Percentiles rank a stretch among this genome's conserved stretches.
Conservation (phyloP, 768 basidiomycete species). For the Agrocybe pediades region DNA sequence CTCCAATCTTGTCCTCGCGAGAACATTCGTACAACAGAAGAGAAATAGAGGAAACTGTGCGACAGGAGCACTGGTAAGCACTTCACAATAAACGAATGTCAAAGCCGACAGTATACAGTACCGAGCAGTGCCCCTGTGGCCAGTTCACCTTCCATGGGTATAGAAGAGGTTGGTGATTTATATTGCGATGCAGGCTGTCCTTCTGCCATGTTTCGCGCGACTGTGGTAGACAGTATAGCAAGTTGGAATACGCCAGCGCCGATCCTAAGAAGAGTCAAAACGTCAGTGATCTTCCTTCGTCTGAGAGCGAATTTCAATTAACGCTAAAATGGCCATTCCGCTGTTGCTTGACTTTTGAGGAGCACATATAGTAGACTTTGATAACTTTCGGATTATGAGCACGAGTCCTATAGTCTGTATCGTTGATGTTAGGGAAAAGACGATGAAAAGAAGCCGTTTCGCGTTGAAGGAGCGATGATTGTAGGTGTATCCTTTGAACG, state of each 20-base stretch:
- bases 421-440: not conserved
- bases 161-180: no score
- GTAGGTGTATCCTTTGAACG: no score
- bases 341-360: not conserved
- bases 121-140: no score
- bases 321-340: not conserved
- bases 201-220: no score
- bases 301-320: not conserved
- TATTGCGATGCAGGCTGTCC: no score
- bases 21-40: not conserved
- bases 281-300: not conserved
- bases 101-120: not conserved
- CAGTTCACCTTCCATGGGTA: no score
- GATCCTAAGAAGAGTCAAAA: not conserved
- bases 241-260: no score
- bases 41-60: not conserved
- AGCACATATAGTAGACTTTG: not conserved
- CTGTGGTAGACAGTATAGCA: no score
- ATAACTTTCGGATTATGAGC: not conserved
- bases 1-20: not conserved
- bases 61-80: no score
- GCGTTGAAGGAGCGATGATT: no score
- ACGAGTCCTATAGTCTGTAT: not conserved
- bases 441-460: not conserved
- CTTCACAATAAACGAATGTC: no score